phyloP scores from a whole-genome alignment of 2,329 filamentous ascomycete species.

The Cladophialophora chaetospira region DNA sequence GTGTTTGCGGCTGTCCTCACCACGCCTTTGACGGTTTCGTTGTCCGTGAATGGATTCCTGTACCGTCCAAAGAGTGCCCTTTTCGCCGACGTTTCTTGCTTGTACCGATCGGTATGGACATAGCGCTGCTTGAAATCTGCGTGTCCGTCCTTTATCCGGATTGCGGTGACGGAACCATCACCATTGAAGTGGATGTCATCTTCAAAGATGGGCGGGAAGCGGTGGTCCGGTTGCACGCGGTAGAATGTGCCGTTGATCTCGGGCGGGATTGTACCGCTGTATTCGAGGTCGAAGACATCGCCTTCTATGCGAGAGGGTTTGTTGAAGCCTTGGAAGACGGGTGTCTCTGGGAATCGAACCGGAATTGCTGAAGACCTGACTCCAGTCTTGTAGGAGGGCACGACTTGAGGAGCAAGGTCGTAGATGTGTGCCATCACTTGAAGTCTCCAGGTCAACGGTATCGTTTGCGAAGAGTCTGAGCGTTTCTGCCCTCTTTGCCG shows the following conservation, averaged over 20 bases:
- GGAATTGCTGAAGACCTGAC: constrained; percentile 20
- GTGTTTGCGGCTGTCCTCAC: constrained; percentile 61
- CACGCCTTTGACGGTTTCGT: constrained; percentile 51
- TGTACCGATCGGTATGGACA: constrained; percentile 47
- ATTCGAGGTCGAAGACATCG: constrained; percentile 36
- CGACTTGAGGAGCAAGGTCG: constrained; percentile 24
- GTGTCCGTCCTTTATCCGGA: constrained; percentile 45
- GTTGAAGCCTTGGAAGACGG: constrained; percentile 40
- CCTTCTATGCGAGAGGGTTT: constrained; percentile 44
- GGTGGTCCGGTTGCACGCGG: constrained; percentile 49
- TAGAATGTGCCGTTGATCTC: constrained; percentile 51
- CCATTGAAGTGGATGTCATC: constrained; percentile 56
- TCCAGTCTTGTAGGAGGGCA: constrained; percentile 11
- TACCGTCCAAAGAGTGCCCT: constrained; percentile 57
- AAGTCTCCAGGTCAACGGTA: too few species aligned
- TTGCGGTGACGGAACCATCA: constrained; percentile 48
- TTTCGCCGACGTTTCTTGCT: constrained; percentile 42
- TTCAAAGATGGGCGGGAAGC: constrained; percentile 58
- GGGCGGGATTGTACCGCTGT: constrained; percentile 43
- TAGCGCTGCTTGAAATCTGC: constrained; percentile 48
- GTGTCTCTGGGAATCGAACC: constrained; percentile 23
- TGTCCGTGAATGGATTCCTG: constrained; percentile 59
- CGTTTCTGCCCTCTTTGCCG: too few species aligned
- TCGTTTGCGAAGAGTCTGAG: too few species aligned
- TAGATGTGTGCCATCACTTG: constrained; percentile 30